These are phyloP conservation scores for Ophiostoma ulmi DNA, from an alignment of 2,329 filamentous ascomycete genomes.

Conservation along the genomic window DNA sequence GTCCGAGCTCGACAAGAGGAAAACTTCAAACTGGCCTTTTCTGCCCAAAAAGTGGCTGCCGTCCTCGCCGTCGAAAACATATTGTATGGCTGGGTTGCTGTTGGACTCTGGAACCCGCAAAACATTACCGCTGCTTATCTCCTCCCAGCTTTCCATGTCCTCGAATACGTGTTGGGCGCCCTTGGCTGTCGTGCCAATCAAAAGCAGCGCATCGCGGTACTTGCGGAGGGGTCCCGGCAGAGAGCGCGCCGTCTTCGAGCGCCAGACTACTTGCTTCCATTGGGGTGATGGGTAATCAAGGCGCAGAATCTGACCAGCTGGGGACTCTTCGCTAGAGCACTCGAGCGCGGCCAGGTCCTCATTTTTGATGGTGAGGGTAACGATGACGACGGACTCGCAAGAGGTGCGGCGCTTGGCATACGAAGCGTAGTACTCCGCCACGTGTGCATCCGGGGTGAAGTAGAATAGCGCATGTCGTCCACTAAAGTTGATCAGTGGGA, in stretches of 20 bases:
- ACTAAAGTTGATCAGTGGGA: neutral
- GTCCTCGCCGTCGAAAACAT: neutral
- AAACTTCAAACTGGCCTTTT: neutral
- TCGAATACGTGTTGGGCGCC: neutral
- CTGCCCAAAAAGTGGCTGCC: neutral
- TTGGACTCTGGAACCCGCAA: neutral
- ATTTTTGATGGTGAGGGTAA: neutral
- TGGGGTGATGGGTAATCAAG: neutral
- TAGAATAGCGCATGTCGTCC: neutral
- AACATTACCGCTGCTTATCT: neutral
- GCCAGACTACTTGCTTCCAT: neutral
- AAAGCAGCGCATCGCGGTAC: neutral
- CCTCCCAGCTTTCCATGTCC: neutral
- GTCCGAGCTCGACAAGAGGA: neutral
- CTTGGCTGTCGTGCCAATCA: neutral
- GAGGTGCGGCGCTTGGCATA: constrained; percentile 5
- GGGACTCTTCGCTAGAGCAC: neutral
- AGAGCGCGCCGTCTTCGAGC: neutral
- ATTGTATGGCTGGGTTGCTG: neutral
- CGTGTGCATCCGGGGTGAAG: neutral
- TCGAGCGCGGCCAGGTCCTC: constrained; percentile 4
- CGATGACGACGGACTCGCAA: constrained; percentile 1
- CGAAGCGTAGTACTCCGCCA: neutral
- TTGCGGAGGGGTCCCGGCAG: neutral
- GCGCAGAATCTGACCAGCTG: neutral